These are phyloP conservation scores for Claviceps sorghi DNA, from an alignment of 2,329 filamentous ascomycete genomes.

Conservation along the genomic window DNA sequence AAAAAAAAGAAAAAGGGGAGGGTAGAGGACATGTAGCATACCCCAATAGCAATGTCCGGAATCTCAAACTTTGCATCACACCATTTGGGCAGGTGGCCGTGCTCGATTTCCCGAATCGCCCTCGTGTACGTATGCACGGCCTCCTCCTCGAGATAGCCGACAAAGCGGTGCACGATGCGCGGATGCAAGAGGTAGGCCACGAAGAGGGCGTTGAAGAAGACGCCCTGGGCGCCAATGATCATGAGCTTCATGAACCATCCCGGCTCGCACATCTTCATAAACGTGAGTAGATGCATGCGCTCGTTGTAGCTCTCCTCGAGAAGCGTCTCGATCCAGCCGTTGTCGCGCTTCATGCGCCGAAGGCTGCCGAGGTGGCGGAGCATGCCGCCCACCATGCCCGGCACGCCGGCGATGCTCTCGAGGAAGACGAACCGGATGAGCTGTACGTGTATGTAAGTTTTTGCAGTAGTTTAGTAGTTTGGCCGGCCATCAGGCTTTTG, in stretches of 20 bases:
- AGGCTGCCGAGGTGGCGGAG: constrained; percentile 75
- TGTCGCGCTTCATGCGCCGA: constrained; percentile 75
- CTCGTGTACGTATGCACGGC: constrained; percentile 91
- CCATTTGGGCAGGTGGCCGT: constrained; percentile 74
- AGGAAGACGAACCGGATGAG: constrained; percentile 82
- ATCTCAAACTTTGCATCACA: constrained; percentile 52
- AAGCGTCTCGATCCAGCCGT: constrained; percentile 91
- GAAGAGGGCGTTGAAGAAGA: constrained; percentile 95
- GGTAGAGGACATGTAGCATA: constrained; percentile 9
- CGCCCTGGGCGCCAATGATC: constrained; percentile 83
- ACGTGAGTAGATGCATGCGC: constrained; percentile 82
- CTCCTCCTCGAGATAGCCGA: constrained; percentile 94
- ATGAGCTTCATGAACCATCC: constrained; percentile 84
- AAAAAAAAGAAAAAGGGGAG: too few relatives aligned
- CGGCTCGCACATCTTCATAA: constrained; percentile 67
- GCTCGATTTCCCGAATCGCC: constrained; percentile 73
- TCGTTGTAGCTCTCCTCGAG: constrained; percentile 88
- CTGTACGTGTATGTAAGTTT: constrained; percentile 13
- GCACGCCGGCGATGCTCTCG: constrained; percentile 86
- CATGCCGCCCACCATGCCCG: constrained; percentile 95
- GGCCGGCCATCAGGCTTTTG: too few relatives aligned
- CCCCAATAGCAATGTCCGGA: constrained; percentile 70
- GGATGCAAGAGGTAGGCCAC: constrained; percentile 75
- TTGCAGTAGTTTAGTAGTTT: too few relatives aligned
- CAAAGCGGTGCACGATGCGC: constrained; percentile 82